These are phyloP conservation scores for Nakazawaea pomicola DNA, from an alignment of 805 yeast genomes.

Conservation along the genomic window DNA sequence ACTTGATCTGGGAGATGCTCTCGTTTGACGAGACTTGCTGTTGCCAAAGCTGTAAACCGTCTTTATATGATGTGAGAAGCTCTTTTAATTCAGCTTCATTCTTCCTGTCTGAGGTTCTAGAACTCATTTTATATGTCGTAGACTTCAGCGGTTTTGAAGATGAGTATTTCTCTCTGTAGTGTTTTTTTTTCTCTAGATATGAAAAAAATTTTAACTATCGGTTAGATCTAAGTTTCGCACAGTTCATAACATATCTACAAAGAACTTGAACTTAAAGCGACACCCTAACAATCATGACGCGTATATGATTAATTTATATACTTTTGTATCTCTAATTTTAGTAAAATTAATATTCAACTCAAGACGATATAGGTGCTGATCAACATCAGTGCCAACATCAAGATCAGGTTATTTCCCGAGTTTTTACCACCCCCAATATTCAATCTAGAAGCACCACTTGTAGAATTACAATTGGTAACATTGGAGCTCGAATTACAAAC, in stretches of 20 bases:
- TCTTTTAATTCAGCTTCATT: conserved; percentile 10
- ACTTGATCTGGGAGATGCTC: conserved; percentile 9
- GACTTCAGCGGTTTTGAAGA: background rate
- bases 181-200: background rate
- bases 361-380: conserved; percentile 1
- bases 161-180: background rate
- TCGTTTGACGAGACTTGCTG: background rate
- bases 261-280: too few relatives aligned
- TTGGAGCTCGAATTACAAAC: conserved; percentile 18
- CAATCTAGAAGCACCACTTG: conserved; percentile 15
- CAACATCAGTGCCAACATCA: background rate
- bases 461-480: conserved; percentile 17
- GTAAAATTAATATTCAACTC: background rate
- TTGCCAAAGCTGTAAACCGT: conserved; percentile 9
- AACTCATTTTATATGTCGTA: background rate
- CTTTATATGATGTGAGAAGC: conserved; percentile 6
- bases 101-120: background rate
- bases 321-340: too few relatives aligned
- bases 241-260: too few relatives aligned
- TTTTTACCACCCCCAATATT: background rate
- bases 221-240: too few relatives aligned
- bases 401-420: background rate
- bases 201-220: too few relatives aligned
- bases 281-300: too few relatives aligned
- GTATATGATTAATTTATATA: too few relatives aligned